Evolutionary conservation across 176 grass and related monocot species (phyloP), one percentile per base, ranked within the genome.

Genomic region (Alopecurus myosuroides): DNA sequence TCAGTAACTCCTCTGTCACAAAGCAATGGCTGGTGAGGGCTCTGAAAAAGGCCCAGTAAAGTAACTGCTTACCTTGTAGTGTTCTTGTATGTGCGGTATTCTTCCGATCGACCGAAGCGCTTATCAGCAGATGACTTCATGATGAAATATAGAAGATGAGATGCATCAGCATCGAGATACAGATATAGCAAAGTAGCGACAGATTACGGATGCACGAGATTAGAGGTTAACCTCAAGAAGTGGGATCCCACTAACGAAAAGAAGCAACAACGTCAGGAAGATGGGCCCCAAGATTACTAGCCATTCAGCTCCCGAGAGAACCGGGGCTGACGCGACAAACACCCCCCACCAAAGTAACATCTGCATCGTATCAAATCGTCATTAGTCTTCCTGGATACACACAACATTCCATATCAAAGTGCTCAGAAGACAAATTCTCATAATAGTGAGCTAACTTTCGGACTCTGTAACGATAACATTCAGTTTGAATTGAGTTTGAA

Each of bases 291-390:
- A 25, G 63, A 98, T 90, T 13, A 98, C 96, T 62, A 94, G 82
- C 96, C 96, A 98, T 92, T 98, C 91, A 41, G 83, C 87, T 74
- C 81, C 96, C 26, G 85, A 75, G 76, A 98, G 70, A 76, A 98
- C 86, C 30, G 93, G 91, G 34, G 93, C 87, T 60, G 93, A 94
- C 64, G 91, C 96, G 48, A 98, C 91, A 88, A 98, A 98, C 88
- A 98, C 44, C 46, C 93, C 96, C 96, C 96, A 98, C 96, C 96
- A 98, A 82, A 98, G 89, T 17, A 98, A 69, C 56, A 98, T 92
- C 96, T 98, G 74, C 63, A 74, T 42, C 45, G 37, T 36, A 88
- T 76, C 37, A 65, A 82, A 82, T 81, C 33, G 10, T 51, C 37
- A 70, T 82, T 77, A 9, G 34, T 7, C 52, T 89, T 23, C 44